Conservation (phyloP, 208 protist genomes). For the Wallacemonas rigidus region DNA sequence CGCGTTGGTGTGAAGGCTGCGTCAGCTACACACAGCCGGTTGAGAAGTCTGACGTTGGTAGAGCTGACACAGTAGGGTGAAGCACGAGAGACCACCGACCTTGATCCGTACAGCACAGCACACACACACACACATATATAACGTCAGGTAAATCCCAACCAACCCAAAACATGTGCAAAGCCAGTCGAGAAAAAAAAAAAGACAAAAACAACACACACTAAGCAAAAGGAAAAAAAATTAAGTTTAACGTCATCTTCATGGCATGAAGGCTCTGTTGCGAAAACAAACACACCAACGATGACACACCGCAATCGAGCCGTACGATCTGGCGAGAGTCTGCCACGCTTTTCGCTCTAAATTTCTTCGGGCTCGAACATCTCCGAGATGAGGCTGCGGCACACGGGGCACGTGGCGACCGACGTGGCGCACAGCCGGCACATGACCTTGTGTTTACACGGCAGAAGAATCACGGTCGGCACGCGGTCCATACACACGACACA, state of each 20-base stretch:
- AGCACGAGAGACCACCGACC: too few species aligned
- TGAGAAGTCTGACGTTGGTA: too few species aligned
- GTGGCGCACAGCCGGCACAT: constrained; percentile 77
- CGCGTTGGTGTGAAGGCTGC: too few species aligned
- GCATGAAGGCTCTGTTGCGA: not conserved
- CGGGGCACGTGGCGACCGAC: constrained; percentile 52
- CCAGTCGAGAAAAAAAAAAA: constrained; percentile 3
- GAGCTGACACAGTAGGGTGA: too few species aligned
- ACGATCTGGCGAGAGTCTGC: too few species aligned
- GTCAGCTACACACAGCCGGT: too few species aligned
- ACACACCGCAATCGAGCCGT: not conserved
- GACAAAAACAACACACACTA: not conserved
- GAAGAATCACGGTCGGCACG: constrained; percentile 76
- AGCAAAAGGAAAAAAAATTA: constrained; percentile 8
- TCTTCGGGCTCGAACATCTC: constrained; percentile 89
- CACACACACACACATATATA: not conserved
- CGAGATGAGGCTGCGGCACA: constrained; percentile 67
- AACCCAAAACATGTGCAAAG: not conserved
- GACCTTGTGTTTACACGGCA: constrained; percentile 87
- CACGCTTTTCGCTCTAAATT: constrained; percentile 28
- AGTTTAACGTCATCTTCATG: too few species aligned
- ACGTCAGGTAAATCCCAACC: too few species aligned
- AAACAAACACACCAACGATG: constrained; percentile 1
- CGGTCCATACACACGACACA: constrained; percentile 87
- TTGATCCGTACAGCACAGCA: not conserved